phyloP scores from a whole-genome alignment of 73 alveolate genomes.

The Diophrys sp. region DNA sequence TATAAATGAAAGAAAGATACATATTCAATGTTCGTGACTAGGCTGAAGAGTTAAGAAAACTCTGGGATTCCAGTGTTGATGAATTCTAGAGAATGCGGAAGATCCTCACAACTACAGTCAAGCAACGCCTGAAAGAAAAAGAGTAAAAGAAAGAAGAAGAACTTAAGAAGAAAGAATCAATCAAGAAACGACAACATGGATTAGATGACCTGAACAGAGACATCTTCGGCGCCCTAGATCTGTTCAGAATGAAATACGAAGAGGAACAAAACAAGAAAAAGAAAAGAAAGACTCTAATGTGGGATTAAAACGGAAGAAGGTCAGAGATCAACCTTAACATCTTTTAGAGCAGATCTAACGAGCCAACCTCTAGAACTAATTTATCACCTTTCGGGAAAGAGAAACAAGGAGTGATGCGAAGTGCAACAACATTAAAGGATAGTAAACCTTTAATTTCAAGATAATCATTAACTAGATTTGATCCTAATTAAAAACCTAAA shows the following conservation, averaged over 20 bases:
- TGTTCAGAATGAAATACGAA: neutral
- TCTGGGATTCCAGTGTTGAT: neutral
- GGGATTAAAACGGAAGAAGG: neutral
- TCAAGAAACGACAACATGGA: neutral
- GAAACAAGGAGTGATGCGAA: neutral
- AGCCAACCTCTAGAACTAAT: neutral
- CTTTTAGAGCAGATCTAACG: neutral
- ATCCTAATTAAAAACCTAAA: too few species aligned
- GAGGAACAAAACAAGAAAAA: neutral
- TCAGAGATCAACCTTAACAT: neutral
- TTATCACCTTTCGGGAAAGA: neutral
- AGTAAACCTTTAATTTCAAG: neutral
- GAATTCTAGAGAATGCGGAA: neutral
- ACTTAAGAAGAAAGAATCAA: neutral
- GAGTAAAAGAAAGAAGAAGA: neutral
- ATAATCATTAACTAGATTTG: neutral
- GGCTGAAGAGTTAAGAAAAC: neutral
- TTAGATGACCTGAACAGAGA: too few species aligned
- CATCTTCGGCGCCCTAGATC: neutral
- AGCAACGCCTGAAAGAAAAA: neutral
- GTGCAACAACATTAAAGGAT: neutral
- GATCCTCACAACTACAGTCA: neutral
- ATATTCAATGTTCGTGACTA: neutral
- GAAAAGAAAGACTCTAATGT: neutral
- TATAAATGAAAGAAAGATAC: neutral